Conservation (phyloP, 768 basidiomycete genomes). For the Pleurotus eryngii region DNA sequence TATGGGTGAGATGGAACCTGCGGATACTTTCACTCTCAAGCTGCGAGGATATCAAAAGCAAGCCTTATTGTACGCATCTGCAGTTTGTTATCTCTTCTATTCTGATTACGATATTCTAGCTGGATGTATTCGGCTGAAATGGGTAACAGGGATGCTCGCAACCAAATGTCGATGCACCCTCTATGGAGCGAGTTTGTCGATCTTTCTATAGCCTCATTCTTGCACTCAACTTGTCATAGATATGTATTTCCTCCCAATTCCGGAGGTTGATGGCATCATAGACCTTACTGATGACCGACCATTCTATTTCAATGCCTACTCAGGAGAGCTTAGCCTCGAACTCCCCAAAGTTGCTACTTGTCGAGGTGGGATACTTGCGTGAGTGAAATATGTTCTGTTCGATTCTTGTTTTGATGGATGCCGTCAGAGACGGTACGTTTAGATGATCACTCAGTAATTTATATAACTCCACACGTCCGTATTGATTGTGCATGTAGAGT, state of each 20-base stretch:
- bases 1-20: slow-evolving; percentile 81
- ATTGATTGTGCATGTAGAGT: slow-evolving; percentile 37
- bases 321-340: slow-evolving; percentile 81
- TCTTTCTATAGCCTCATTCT: slow-evolving; percentile 1
- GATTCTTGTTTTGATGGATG: slow-evolving; percentile 4
- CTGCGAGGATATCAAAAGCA: slow-evolving; percentile 92
- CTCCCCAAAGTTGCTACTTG: slow-evolving; percentile 83
- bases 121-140: slow-evolving; percentile 93
- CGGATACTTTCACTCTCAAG: slow-evolving; percentile 68
- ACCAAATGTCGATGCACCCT: slow-evolving; percentile 80
- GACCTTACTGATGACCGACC: slow-evolving; percentile 79
- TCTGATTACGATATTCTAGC: slow-evolving; percentile 31
- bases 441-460: background rate
- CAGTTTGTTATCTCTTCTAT: background rate
- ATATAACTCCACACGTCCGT: background rate
- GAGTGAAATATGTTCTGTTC: slow-evolving; percentile 26
- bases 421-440: slow-evolving; percentile 36
- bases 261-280: slow-evolving; percentile 50
- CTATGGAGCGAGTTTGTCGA: slow-evolving; percentile 84
- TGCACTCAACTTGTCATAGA: slow-evolving; percentile 35
- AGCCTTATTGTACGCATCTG: slow-evolving; percentile 62
- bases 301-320: slow-evolving; percentile 91
- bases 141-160: slow-evolving; percentile 65
- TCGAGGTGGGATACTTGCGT: slow-evolving; percentile 90
- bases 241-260: slow-evolving; percentile 69